phyloP scores from a whole-genome alignment of 2,329 filamentous ascomycete species.

The Bisporella sp. region DNA sequence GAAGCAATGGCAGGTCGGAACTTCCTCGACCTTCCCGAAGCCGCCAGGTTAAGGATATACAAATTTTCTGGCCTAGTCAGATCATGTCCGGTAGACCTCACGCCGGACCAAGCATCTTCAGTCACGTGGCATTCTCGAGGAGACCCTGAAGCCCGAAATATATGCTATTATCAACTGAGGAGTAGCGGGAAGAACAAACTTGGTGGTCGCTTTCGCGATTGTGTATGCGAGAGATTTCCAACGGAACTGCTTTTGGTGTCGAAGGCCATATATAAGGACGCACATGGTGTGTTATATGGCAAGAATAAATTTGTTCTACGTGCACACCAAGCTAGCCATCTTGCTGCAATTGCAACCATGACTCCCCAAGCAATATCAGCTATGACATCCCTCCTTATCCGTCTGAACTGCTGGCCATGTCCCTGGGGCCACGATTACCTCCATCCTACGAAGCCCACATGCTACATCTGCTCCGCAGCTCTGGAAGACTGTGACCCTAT shows the following conservation, averaged over 20 bases:
- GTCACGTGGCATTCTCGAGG: not conserved
- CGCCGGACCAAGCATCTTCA: not conserved
- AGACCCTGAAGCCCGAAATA: not conserved
- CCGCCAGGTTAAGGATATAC: not conserved
- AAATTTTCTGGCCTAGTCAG: not conserved
- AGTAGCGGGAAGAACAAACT: not conserved
- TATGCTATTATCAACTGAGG: not conserved
- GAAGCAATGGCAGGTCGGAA: no score
- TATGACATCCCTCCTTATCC: not conserved
- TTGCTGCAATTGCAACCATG: not conserved
- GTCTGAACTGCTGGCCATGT: slow-evolving; percentile 1
- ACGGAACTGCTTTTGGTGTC: not conserved
- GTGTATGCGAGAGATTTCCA: not conserved
- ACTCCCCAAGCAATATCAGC: not conserved
- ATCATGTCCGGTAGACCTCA: not conserved
- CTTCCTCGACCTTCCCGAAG: not conserved
- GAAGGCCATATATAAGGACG: not conserved
- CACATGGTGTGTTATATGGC: not conserved
- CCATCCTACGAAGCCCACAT: no score
- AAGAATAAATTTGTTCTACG: not conserved
- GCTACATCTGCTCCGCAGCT: no score
- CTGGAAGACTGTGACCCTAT: no score
- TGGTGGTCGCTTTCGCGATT: not conserved
- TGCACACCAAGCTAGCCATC: not conserved
- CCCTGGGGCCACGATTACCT: not conserved